These are phyloP conservation scores for Cutaneotrichosporon dermatis DNA, from an alignment of 1,284 basidiomycete genomes.

Conservation along the genomic window DNA sequence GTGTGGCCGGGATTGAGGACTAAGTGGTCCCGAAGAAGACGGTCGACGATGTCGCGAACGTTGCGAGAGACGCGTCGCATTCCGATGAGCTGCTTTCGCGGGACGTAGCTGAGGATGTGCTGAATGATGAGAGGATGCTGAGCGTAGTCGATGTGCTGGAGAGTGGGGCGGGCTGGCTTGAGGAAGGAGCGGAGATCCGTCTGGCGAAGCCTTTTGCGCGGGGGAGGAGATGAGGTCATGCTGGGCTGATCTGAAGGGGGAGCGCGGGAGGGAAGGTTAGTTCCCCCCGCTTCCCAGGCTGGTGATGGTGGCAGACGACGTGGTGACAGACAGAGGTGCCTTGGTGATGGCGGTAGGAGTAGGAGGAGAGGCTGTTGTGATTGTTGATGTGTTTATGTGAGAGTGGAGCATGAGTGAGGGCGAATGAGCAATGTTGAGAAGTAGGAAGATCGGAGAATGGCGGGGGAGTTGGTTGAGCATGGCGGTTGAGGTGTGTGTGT, in stretches of 20 bases:
- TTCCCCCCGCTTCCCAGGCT: too few species aligned
- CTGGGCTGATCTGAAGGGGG: not conserved
- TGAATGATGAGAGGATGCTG: not conserved
- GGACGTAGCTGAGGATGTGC: not conserved
- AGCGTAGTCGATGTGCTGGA: not conserved
- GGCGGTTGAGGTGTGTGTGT: too few species aligned
- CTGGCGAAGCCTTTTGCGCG: not conserved
- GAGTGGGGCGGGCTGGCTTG: not conserved
- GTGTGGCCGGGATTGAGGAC: not conserved
- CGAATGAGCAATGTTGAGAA: too few species aligned
- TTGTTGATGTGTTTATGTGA: too few species aligned
- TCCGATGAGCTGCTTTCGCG: not conserved
- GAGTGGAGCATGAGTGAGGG: too few species aligned
- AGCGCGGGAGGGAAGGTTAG: too few species aligned
- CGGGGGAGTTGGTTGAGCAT: too few species aligned
- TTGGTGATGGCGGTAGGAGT: too few species aligned
- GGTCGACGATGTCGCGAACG: not conserved
- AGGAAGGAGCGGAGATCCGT: not conserved
- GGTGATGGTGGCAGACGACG: not conserved
- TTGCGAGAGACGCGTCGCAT: not conserved
- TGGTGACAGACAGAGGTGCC: too few species aligned
- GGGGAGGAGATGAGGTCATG: not conserved
- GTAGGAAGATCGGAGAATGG: too few species aligned
- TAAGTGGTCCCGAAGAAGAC: not conserved
- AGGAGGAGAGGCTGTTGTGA: too few species aligned